phyloP scores from a whole-genome alignment of 176 grass and related monocot genomes.

The Oryza meridionalis region DNA sequence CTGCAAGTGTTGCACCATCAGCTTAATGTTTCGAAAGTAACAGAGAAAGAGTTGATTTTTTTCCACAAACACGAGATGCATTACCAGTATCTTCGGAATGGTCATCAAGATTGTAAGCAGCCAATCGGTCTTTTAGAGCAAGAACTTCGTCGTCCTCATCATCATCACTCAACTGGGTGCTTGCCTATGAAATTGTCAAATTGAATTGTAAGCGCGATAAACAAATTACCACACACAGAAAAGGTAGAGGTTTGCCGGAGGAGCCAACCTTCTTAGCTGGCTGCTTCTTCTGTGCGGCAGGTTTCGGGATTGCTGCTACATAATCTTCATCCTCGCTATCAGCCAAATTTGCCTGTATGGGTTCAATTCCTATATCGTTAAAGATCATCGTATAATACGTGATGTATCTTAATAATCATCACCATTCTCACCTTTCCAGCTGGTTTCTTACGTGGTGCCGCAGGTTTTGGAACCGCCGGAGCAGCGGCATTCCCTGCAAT shows the following conservation, averaged over 20 bases:
- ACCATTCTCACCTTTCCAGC: slow-evolving; percentile 48
- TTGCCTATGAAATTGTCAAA: slow-evolving; percentile 39
- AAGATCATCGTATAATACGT: neutral
- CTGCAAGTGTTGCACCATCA: slow-evolving; percentile 43
- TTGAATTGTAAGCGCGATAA: slow-evolving; percentile 4
- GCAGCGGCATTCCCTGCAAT: slow-evolving; percentile 36
- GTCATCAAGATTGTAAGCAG: slow-evolving; percentile 44
- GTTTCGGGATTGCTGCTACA: neutral
- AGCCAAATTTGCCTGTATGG: slow-evolving; percentile 41
- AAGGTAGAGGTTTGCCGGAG: neutral
- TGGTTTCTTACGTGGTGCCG: slow-evolving; percentile 45
- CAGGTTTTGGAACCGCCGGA: slow-evolving; percentile 32
- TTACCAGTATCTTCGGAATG: slow-evolving; percentile 52
- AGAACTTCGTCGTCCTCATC: slow-evolving; percentile 43
- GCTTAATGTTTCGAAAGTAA: slow-evolving; percentile 1
- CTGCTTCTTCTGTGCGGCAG: slow-evolving; percentile 36
- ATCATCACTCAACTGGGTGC: slow-evolving; percentile 39
- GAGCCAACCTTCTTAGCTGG: slow-evolving; percentile 41
- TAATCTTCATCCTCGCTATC: slow-evolving; percentile 57
- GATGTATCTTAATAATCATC: neutral
- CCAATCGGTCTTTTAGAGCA: slow-evolving; percentile 52
- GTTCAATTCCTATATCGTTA: neutral
- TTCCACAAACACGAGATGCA: neutral
- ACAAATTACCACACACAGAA: neutral
- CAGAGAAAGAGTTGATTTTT: neutral